Base-by-base conservation (phyloP, 2,329 filamentous ascomycete species). In the Moelleriella libera region DNA sequence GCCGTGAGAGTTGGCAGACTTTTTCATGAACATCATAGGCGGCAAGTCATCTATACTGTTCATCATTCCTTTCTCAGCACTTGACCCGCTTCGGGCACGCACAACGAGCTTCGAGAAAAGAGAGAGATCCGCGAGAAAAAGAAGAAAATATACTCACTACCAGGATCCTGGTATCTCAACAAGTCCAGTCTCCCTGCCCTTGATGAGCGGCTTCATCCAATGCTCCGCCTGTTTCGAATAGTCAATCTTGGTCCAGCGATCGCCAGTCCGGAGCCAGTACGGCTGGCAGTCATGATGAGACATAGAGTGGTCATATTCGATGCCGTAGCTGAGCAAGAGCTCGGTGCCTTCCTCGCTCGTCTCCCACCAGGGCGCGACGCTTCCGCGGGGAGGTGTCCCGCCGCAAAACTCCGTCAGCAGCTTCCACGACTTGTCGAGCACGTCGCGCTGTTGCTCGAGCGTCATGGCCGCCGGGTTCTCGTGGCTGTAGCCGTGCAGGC, bases 351-450 rank as follows among this genome's bases (percentile, higher is more conserved):
- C 83, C 52, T 76, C 72, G 50, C 75, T 80, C 0, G 76, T 80
- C 58, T 88, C 83, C 83, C 83, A 88, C 70, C 66, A 88, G 0
- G 85, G 85, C 0, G 83, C 83, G 0, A 88, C 83, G 40, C 74
- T 81, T 1, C 85, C 84, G 1, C 82, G 68, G 0, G 85, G 85
- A 1, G 80, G 80, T 63, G 85, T 86, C 5, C 84, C 80, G 41
- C 56, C 58, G n/a, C 42, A 43, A 40, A 89, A 83, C 0, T 82
- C 77, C 0, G 78, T 85, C 34, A 88, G 71, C 62, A 88, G 71
- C 28, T 74, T 73, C 58, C 81, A 86, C 14, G 82, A 86, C 63
- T 85, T 85, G 56, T 84, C 80, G 5, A 90, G 71, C 12, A 89
- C 80, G 49, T 85, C 82, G 11, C 74, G 74, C 60, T 89, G 84